phyloP scores from a whole-genome alignment of 306 rosid genomes.

The Casuarina glauca region DNA sequence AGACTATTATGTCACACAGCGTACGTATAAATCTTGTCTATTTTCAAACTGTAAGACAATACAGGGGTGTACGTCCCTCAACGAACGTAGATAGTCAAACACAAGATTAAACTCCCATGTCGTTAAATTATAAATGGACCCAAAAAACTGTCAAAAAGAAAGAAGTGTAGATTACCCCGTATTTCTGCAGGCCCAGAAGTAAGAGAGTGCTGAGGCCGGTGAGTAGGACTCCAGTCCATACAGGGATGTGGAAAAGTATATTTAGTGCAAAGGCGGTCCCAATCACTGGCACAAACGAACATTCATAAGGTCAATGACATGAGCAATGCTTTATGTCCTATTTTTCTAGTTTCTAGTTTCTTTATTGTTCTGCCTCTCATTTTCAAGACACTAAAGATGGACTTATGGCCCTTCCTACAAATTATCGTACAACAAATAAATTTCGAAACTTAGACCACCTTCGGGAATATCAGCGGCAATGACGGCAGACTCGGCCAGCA shows the following conservation, averaged over 20 bases:
- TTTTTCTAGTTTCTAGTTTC: background rate
- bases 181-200: slow-evolving; percentile 76
- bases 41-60: too few relatives aligned
- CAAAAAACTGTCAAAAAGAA: background rate
- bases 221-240: slow-evolving; percentile 77
- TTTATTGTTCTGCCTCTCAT: background rate
- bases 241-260: slow-evolving; percentile 71
- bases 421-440: background rate
- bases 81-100: background rate
- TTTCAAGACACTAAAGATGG: too few relatives aligned
- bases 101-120: background rate
- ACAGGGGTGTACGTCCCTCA: too few relatives aligned
- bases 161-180: slow-evolving; percentile 50
- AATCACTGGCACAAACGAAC: slow-evolving; percentile 51
- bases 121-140: background rate
- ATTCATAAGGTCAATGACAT: background rate
- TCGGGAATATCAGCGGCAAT: slow-evolving; percentile 96
- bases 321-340: background rate
- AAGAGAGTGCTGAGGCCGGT: slow-evolving; percentile 82
- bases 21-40: background rate
- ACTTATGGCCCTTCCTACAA: too few relatives aligned
- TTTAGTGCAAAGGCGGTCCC: slow-evolving; percentile 90
- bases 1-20: background rate
- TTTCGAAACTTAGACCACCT: slow-evolving; percentile 32
- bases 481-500: slow-evolving; percentile 80